These are phyloP conservation scores for Sugiyamaella neomexicana DNA, from an alignment of 1,139 yeast species.

Conservation along the genomic window DNA sequence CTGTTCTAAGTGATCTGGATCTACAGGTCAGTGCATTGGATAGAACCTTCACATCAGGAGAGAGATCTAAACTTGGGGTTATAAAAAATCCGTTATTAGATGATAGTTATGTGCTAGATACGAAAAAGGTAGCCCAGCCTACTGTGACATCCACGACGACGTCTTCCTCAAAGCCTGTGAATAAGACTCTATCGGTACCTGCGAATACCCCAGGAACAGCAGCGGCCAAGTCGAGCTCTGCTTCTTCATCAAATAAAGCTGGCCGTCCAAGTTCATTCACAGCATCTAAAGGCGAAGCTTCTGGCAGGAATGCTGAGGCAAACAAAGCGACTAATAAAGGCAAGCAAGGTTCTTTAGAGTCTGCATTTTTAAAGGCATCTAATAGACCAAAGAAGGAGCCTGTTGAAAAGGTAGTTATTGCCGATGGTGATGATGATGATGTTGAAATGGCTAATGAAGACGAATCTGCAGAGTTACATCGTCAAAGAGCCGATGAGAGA, in stretches of 20 bases:
- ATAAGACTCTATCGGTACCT: conserved; percentile 1
- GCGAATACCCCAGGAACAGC: background rate
- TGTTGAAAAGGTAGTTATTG: conserved; percentile 25
- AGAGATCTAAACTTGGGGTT: conserved; percentile 8
- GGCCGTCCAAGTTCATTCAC: background rate
- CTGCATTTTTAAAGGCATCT: conserved; percentile 24
- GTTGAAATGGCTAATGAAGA: conserved; percentile 20
- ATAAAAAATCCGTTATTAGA: conserved; percentile 16
- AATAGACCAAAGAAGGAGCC: conserved; percentile 19
- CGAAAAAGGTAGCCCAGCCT: background rate
- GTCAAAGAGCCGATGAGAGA: conserved; percentile 20
- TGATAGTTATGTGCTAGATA: background rate
- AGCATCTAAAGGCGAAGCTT: background rate
- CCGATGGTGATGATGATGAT: conserved; percentile 23
- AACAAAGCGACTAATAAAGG: background rate
- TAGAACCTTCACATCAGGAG: background rate
- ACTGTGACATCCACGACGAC: background rate
- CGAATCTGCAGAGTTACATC: conserved; percentile 4
- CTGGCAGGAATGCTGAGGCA: background rate
- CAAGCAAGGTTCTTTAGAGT: conserved; percentile 16
- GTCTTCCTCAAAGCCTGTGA: background rate
- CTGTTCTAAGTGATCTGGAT: conserved; percentile 10
- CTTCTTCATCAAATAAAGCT: conserved; percentile 3
- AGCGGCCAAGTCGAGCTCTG: background rate
- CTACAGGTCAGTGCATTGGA: conserved; percentile 14